Evolutionary conservation across 2,329 filamentous ascomycete species (phyloP).

Genomic region (Ascochyta pisi): DNA sequence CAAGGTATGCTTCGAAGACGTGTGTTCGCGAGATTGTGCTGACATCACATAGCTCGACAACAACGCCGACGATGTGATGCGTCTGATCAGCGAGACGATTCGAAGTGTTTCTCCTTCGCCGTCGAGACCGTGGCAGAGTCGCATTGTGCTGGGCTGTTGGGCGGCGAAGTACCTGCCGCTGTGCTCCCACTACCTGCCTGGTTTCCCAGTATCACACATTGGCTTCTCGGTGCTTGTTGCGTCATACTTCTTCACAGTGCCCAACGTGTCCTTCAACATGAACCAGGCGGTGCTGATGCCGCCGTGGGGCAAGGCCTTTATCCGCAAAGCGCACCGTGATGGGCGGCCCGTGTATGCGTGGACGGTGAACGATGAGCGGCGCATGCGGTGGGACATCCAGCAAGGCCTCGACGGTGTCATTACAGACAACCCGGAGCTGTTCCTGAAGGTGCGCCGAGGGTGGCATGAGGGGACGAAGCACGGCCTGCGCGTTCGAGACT

Average conservation of each 20-base stretch:
- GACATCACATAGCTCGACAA: slow-evolving; percentile 66
- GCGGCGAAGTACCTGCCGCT: slow-evolving; percentile 74
- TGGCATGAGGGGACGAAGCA: slow-evolving; percentile 49
- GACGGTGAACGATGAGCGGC: slow-evolving; percentile 81
- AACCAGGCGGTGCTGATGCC: slow-evolving; percentile 72
- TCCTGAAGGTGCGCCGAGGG: slow-evolving; percentile 61
- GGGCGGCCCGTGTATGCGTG: slow-evolving; percentile 74
- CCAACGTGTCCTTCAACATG: slow-evolving; percentile 80
- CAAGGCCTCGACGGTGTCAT: slow-evolving; percentile 78
- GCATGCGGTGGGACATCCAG: slow-evolving; percentile 82
- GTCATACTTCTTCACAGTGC: slow-evolving; percentile 70
- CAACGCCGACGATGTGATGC: slow-evolving; percentile 72
- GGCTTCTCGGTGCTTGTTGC: slow-evolving; percentile 72
- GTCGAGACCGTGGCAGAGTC: slow-evolving; percentile 68
- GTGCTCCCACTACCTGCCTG: slow-evolving; percentile 67
- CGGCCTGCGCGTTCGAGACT: slow-evolving; percentile 36
- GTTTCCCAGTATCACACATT: slow-evolving; percentile 71
- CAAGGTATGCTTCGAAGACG: slow-evolving; percentile 66
- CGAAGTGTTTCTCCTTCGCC: slow-evolving; percentile 55
- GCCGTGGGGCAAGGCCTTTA: slow-evolving; percentile 70
- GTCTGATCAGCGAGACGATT: slow-evolving; percentile 70
- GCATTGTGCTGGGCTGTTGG: slow-evolving; percentile 85
- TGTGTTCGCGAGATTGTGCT: slow-evolving; percentile 3
- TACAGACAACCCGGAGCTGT: slow-evolving; percentile 79
- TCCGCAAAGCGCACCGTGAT: slow-evolving; percentile 64